Base-by-base conservation (phyloP, 805 yeast genomes). In the Grigorovia yakushimaensis region DNA sequence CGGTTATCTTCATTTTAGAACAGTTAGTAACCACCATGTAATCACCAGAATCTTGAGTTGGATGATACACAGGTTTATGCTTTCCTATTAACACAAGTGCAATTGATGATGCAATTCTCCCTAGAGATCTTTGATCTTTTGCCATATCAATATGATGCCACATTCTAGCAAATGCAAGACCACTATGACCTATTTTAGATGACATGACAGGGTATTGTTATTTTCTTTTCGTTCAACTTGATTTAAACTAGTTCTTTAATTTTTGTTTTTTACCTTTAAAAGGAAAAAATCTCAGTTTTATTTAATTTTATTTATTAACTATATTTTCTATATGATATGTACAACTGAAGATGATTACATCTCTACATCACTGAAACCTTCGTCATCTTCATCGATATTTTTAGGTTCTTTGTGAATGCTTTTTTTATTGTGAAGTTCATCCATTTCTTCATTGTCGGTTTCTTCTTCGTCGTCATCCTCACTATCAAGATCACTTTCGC, bases 121-220 rank as follows among this genome's bases (percentile, higher is more conserved):
- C 99, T 43, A 93, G 68, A 0, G 97, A 82, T 59, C 98, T 78
- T 36, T 73, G 68, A 47, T 93, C 98, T 43, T 78, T 74, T 13
- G 95, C 86, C 35, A 88, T 76, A 64, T 94, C 98, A 35, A 93
- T 85, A 62, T 89, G 96, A 63, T 91, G 98, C 99, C 99, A 93
- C 40, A 82, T 74, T 54, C 95, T 76, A 39, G 95, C 82, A 55
- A 85, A 79, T 3, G 94, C 86, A 19, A 82, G 72, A 4, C 82
- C 86, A 4, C 88, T 78, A 68, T 74, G 60, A 20, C 69, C 69
- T 37, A 64, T 51, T 44, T 61, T 64, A 38, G 64, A 67, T 42
- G 69, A 65, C 69, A 65, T 65, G n/a, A 5, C 30, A 22, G 6
- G 10, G 4, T 24, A 13, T 17, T 42, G 39, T 23, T 6, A n/a